Conservation (phyloP, 352 stramenopile genomes). For the Phytophthora cryptogea region DNA sequence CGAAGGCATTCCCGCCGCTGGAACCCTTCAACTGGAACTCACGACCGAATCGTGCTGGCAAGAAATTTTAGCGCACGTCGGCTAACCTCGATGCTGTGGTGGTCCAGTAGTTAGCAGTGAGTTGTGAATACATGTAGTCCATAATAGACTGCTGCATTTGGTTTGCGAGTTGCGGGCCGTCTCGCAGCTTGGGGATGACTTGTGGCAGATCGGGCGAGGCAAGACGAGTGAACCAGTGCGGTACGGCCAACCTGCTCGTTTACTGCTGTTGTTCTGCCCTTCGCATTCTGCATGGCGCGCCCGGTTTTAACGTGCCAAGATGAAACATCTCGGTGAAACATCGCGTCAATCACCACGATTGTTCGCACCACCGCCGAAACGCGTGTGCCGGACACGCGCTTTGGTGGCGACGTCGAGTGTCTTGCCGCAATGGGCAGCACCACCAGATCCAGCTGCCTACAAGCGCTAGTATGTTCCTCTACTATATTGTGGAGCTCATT, state of each 20-base stretch:
- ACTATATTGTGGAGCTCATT: no score
- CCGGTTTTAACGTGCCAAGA: background rate
- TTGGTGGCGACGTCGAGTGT: no score
- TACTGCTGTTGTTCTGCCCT: no score
- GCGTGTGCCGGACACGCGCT: no score
- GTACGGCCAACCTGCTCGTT: background rate
- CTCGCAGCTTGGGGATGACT: no score
- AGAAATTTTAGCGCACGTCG: background rate
- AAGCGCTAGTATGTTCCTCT: no score
- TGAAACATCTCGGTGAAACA: background rate
- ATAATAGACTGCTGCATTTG: no score
- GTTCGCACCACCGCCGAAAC: background rate
- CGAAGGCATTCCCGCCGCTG: slow-evolving; percentile 20
- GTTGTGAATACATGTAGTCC: no score
- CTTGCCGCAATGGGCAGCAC: background rate
- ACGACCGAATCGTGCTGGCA: slow-evolving; percentile 6
- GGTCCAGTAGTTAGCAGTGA: no score
- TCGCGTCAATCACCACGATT: background rate
- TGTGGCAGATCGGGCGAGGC: no score
- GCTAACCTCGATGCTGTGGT: background rate
- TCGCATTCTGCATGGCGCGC: no score
- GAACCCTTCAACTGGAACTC: slow-evolving; percentile 21
- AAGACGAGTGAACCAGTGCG: background rate
- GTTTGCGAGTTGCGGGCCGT: no score
- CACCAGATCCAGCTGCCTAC: background rate